Evolutionary conservation across 257 asterid species (phyloP).

Genomic region (Solanum corneliomulleri): DNA sequence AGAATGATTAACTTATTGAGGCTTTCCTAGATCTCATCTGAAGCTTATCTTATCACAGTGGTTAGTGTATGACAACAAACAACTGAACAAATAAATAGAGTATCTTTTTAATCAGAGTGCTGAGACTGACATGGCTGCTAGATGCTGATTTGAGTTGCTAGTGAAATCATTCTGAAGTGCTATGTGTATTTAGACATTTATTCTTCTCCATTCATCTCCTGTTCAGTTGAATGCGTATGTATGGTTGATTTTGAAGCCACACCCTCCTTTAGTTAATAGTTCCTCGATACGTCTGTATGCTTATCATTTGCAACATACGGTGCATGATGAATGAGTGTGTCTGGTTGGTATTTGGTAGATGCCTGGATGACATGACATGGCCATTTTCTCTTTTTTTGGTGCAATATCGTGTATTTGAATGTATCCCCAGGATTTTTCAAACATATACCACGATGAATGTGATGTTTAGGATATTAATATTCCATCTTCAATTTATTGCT

Average conservation of each 20-base stretch:
- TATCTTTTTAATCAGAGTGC: not conserved
- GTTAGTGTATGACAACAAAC: not conserved
- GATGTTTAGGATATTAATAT: not conserved
- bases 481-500: not conserved
- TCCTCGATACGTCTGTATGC: not conserved
- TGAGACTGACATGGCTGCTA: not conserved
- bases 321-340: not conserved
- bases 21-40: not conserved
- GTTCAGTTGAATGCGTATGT: not conserved
- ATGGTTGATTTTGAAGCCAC: not conserved
- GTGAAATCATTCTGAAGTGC: not conserved
- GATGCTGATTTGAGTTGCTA: not conserved
- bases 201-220: not conserved
- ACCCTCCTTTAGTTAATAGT: not conserved
- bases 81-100: not conserved
- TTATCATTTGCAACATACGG: not conserved
- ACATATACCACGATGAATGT: not conserved
- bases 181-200: not conserved
- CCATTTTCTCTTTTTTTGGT: not conserved
- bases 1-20: not conserved
- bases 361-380: not conserved
- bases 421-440: not conserved
- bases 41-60: not conserved
- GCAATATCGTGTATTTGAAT: not conserved
- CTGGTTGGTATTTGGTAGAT: not conserved